Evolutionary conservation across 306 rosid genomes (phyloP).

Genomic region (Mimosa bimucronata): DNA sequence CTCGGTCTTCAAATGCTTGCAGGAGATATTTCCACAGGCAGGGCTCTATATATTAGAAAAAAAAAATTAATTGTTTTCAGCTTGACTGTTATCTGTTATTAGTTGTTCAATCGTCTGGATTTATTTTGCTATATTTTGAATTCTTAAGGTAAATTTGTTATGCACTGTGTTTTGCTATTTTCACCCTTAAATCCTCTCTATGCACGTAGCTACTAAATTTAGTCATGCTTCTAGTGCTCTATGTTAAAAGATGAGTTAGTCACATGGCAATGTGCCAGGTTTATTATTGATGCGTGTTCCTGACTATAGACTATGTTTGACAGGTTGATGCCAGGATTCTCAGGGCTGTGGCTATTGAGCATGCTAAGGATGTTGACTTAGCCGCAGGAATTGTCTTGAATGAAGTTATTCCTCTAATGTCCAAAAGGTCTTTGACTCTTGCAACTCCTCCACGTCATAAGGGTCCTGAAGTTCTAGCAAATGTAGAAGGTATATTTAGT

Average conservation of each 20-base stretch:
- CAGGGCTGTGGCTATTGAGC: slow-evolving; percentile 88
- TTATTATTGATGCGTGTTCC: background rate
- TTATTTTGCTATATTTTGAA: slow-evolving; percentile 11
- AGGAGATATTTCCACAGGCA: slow-evolving; percentile 83
- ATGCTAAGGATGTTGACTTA: slow-evolving; percentile 66
- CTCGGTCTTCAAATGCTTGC: slow-evolving; percentile 58
- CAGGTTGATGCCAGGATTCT: slow-evolving; percentile 78
- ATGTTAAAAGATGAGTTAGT: slow-evolving; percentile 7
- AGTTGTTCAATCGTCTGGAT: slow-evolving; percentile 6
- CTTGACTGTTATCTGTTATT: background rate
- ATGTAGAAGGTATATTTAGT: slow-evolving; percentile 36
- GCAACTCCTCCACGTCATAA: slow-evolving; percentile 28
- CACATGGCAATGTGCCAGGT: background rate
- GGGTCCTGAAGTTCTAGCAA: slow-evolving; percentile 11
- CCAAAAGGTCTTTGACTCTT: background rate
- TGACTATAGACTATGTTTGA: slow-evolving; percentile 10
- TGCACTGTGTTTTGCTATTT: too few relatives aligned
- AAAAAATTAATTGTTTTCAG: slow-evolving; percentile 12
- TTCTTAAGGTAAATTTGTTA: background rate
- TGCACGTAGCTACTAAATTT: too few relatives aligned
- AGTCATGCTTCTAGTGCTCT: background rate
- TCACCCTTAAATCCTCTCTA: too few relatives aligned
- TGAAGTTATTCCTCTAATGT: slow-evolving; percentile 65
- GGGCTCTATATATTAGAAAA: background rate
- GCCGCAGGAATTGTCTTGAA: slow-evolving; percentile 66